These are phyloP conservation scores for Smittium culicis DNA, from an alignment of 371 early-diverging fungal species.

Conservation along the genomic window DNA sequence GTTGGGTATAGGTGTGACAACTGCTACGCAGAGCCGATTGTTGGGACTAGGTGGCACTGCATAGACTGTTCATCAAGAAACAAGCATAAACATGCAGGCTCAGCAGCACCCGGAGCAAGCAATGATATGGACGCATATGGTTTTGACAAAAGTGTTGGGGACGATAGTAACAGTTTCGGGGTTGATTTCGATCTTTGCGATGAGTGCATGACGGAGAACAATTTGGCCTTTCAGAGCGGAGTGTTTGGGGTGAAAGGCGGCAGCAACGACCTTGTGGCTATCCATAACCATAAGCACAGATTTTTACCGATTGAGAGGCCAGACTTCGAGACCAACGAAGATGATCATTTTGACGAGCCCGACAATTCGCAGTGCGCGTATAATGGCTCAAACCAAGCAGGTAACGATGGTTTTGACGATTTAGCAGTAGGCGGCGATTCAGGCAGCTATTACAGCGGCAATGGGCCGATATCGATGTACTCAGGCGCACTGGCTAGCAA, in stretches of 20 bases:
- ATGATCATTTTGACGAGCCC: not conserved
- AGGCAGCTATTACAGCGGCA: not conserved
- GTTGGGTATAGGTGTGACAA: slow-evolving; percentile 31
- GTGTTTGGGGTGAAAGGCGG: not conserved
- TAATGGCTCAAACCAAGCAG: not conserved
- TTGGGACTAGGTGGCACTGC: slow-evolving; percentile 32
- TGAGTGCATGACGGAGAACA: slow-evolving; percentile 27
- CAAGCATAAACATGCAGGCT: not conserved
- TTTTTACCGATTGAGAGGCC: not conserved
- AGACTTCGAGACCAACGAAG: not conserved
- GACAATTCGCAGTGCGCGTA: not conserved
- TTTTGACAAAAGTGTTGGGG: slow-evolving; percentile 24
- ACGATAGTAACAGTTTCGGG: not conserved
- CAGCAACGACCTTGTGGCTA: not conserved
- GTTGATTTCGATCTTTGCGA: slow-evolving; percentile 28
- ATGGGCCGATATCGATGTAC: too few relatives aligned
- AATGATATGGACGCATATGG: slow-evolving; percentile 33
- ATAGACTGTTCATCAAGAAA: slow-evolving; percentile 19
- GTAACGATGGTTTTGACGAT: not conserved
- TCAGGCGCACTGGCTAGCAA: not conserved
- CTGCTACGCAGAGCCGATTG: slow-evolving; percentile 29
- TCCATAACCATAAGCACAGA: slow-evolving; percentile 2
- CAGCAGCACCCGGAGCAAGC: slow-evolving; percentile 12
- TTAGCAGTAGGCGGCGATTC: not conserved
- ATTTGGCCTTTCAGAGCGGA: slow-evolving; percentile 12